Conservation (phyloP, 1,139 yeast species). For the Martiniozyma asiatica region DNA sequence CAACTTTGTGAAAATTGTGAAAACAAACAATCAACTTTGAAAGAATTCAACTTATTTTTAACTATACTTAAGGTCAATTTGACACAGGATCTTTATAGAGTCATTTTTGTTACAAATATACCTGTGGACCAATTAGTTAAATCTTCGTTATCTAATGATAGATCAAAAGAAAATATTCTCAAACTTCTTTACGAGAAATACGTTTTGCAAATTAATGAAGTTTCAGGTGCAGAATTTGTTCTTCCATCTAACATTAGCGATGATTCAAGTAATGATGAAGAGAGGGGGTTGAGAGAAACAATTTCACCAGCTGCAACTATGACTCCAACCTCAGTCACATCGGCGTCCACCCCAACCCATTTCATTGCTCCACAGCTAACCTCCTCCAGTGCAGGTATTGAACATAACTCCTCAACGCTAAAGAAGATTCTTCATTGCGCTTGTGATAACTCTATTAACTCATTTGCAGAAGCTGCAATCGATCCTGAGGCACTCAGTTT, state of each 20-base stretch:
- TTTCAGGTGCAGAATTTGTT: constrained; percentile 19
- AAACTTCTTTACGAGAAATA: constrained; percentile 18
- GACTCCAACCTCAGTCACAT: constrained; percentile 1
- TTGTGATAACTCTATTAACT: constrained; percentile 14
- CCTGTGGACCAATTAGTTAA: constrained; percentile 13
- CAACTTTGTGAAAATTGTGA: constrained; percentile 18
- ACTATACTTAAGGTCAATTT: constrained; percentile 16
- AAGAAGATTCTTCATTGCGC: constrained; percentile 18
- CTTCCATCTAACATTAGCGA: constrained; percentile 6
- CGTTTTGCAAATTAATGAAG: constrained; percentile 18
- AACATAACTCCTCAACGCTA: constrained; percentile 1
- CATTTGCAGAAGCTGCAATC: constrained; percentile 14
- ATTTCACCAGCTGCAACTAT: constrained; percentile 6
- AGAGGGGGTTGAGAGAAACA: constrained; percentile 3
- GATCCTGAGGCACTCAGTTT: constrained; percentile 21
- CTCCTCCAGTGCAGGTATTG: no score
- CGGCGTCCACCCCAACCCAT: constrained; percentile 1
- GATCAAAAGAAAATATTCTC: constrained; percentile 14
- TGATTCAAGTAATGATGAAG: not conserved
- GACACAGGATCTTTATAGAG: constrained; percentile 15
- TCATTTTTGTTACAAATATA: constrained; percentile 14
- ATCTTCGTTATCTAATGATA: constrained; percentile 14
- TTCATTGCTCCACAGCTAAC: constrained; percentile 1
- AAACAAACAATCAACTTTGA: constrained; percentile 14
- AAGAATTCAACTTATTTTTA: constrained; percentile 15